Evolutionary conservation across 768 basidiomycete species (phyloP), one percentile per base, ranked within the genome.

Genomic region (Austroboletus festivus): DNA sequence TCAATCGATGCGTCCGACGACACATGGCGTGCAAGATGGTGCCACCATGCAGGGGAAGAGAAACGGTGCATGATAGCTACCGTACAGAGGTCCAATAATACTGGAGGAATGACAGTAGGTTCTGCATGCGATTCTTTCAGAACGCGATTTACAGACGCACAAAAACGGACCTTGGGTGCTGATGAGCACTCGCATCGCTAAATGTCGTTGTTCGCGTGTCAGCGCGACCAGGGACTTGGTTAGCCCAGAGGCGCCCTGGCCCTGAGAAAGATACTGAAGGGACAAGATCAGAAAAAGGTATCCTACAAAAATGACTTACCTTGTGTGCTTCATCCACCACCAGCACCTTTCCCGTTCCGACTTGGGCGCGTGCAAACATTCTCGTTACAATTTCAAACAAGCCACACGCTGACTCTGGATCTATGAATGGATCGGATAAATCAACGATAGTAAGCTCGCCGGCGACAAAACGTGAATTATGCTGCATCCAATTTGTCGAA

Each of bases 281-380:
- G n/a, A 20, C 7, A 28, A 5, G 28, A 28, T 28, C n/a, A n/a
- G n/a, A n/a, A n/a, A 26, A n/a, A 19, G 5, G 16, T 37, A 56
- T 20, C 21, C 24, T 51, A 13, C 34, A n/a, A 35, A 15, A 13
- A 19, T 13, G 4, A 22, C 54, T 30, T 45, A 82, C 86, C 60
- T 88, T 88, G 54, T 89, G 86, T 0, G 86, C 86, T 50, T 89
- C 86, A 39, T 89, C 86, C 0, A 88, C 81, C 0, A 89, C 75
- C 2, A 86, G 73, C 1, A 86, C 77, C 47, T 86, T 87, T 5
- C 85, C 85, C 0, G 81, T 82, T 4, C 65, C 72, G 3, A 84
- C 73, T 1, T 80, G 68, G 1, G 81, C 74, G 22, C 85, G 73
- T 11, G 85, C 74, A 54, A 88, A 89, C 1, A 85, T 57, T 31